Percentiles rank a stretch among this genome's conserved stretches.
Conservation (phyloP, 768 basidiomycete species). For the Hericium coralloides region DNA sequence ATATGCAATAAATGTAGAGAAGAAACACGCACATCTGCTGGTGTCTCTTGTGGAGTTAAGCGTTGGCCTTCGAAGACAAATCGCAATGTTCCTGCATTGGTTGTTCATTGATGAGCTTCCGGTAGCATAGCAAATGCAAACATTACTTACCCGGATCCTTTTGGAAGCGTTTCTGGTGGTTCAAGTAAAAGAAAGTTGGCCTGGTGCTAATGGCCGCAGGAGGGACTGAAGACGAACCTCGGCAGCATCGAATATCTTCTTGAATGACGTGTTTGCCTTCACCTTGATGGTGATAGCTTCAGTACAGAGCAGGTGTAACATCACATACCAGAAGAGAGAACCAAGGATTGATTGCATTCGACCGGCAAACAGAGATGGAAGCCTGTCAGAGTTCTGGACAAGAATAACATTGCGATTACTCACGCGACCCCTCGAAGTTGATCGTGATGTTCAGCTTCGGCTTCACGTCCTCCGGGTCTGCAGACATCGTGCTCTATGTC, state of each 20-base stretch:
- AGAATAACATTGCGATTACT: slow-evolving; percentile 13
- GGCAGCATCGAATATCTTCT: slow-evolving; percentile 58
- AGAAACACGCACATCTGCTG: neutral
- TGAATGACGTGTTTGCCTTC: slow-evolving; percentile 51
- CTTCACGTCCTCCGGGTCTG: slow-evolving; percentile 44
- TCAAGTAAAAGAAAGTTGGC: neutral
- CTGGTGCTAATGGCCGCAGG: slow-evolving; percentile 24
- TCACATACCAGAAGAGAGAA: neutral
- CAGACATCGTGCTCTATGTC: neutral
- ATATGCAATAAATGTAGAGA: neutral
- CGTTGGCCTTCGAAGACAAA: neutral
- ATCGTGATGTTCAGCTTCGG: slow-evolving; percentile 62
- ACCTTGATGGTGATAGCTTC: slow-evolving; percentile 62
- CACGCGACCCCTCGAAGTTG: slow-evolving; percentile 46
- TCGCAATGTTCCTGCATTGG: neutral
- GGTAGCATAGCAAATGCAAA: neutral
- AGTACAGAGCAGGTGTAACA: neutral
- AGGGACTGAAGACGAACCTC: slow-evolving; percentile 37
- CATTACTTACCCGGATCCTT: neutral
- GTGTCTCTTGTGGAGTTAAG: neutral
- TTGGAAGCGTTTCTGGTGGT: neutral
- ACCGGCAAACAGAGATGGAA: neutral
- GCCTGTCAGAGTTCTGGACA: neutral
- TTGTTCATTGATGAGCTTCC: no score
- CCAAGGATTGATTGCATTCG: neutral